A percentile compares a stretch with the other conserved stretches of the same genome.
phyloP scores from a whole-genome alignment of 75 land plant species.

The Sequoia sempervirens region DNA sequence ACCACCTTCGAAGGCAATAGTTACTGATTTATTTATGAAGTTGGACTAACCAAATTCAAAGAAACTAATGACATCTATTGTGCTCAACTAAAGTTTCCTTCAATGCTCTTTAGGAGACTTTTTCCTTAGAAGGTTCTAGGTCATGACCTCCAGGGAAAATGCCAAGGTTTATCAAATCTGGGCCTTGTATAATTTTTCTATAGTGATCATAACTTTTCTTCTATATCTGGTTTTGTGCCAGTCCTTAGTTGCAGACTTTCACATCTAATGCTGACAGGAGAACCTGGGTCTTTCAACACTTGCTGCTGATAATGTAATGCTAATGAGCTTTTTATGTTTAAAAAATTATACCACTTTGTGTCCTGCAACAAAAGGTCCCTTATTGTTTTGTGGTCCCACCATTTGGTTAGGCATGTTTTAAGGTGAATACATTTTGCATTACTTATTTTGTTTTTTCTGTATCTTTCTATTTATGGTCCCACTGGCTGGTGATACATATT shows the following conservation, averaged over 20 bases:
- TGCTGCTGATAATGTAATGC: neutral
- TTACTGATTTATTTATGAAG: neutral
- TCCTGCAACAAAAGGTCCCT: neutral
- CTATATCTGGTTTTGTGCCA: neutral
- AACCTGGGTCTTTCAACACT: neutral
- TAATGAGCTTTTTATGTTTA: too few relatives aligned
- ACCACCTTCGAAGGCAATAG: neutral
- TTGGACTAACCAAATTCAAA: neutral
- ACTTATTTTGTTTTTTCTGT: neutral
- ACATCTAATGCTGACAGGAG: neutral
- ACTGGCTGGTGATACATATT: neutral
- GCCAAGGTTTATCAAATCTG: neutral
- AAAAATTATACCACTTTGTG: neutral
- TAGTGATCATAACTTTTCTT: neutral
- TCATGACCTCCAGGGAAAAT: neutral
- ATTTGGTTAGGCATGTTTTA: neutral
- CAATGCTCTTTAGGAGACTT: too few relatives aligned
- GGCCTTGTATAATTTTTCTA: too few relatives aligned
- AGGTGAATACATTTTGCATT: neutral
- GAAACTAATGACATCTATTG: neutral
- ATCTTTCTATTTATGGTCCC: neutral
- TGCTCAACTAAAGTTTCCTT: too few relatives aligned
- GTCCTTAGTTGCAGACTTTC: neutral
- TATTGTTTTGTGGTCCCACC: neutral
- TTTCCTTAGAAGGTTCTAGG: neutral